These are phyloP conservation scores for Hypoxylon sp. DNA, from an alignment of 2,329 filamentous ascomycete species.

Conservation along the genomic window DNA sequence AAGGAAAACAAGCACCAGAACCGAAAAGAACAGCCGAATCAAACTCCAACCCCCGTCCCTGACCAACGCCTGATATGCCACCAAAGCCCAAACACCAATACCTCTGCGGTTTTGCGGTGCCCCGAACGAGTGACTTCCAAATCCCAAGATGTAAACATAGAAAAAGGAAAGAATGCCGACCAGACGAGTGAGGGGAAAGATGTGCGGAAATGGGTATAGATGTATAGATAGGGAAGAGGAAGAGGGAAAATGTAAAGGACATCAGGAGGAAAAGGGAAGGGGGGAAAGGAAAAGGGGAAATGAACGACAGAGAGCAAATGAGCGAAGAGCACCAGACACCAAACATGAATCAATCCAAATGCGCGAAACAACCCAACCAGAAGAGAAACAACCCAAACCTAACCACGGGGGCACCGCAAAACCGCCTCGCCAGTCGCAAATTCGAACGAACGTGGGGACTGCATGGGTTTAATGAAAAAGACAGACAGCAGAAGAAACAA, in stretches of 20 bases:
- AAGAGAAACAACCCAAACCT: slow-evolving; percentile 13
- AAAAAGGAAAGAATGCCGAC: neutral
- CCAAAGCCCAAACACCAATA: slow-evolving; percentile 4
- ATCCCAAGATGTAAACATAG: neutral
- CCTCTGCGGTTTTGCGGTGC: slow-evolving; percentile 35
- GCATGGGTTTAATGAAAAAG: neutral
- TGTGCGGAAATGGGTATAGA: neutral
- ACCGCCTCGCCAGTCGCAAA: slow-evolving; percentile 24
- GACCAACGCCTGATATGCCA: neutral
- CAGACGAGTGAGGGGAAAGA: slow-evolving; percentile 12
- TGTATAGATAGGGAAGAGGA: neutral
- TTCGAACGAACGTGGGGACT: slow-evolving; percentile 16
- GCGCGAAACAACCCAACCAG: neutral
- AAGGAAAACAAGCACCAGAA: slow-evolving; percentile 8
- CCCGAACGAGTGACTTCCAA: slow-evolving; percentile 18
- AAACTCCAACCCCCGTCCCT: neutral
- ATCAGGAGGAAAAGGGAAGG: neutral
- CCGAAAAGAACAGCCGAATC: neutral
- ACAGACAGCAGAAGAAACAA: neutral
- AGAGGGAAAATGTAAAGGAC: neutral
- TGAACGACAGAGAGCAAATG: neutral
- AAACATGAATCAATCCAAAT: neutral
- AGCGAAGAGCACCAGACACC: neutral
- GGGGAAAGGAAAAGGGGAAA: neutral
- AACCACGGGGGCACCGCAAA: slow-evolving; percentile 34